Conservation (phyloP, 2,329 filamentous ascomycete genomes). For the Phoma sp. region DNA sequence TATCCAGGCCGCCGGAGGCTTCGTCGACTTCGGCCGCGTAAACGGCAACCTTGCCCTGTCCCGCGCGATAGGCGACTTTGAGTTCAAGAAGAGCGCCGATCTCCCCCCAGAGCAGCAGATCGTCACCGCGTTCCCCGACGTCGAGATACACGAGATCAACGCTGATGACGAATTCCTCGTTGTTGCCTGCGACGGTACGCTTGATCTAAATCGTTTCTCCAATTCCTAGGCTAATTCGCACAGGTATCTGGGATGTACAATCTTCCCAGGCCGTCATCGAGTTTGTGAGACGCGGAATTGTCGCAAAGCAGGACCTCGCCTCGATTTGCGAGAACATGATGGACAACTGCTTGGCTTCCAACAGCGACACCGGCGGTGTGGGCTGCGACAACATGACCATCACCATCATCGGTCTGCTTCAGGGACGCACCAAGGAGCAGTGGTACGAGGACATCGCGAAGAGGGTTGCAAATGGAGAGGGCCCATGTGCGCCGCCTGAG, state of each 20-base stretch:
- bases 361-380: conserved; percentile 96
- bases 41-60: conserved; percentile 98
- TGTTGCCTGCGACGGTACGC: conserved; percentile 54
- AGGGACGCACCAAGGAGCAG: conserved; percentile 92
- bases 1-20: conserved; percentile 93
- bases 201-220: too few species aligned
- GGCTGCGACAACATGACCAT: conserved; percentile 99
- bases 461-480: conserved; percentile 94
- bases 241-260: conserved; percentile 99
- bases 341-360: conserved; percentile 98
- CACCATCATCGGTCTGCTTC: conserved; percentile 85
- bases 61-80: conserved; percentile 97
- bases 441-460: conserved; percentile 97
- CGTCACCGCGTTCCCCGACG: conserved; percentile 94
- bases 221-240: conserved; percentile 15
- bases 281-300: conserved; percentile 95
- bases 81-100: conserved; percentile 99
- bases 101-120: conserved; percentile 98
- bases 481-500: conserved; percentile 97
- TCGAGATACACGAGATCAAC: conserved; percentile 86
- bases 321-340: conserved; percentile 99
- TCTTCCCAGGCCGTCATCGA: conserved; percentile 97
- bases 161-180: conserved; percentile 88
- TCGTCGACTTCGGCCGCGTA: conserved; percentile 97
- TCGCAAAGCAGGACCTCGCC: conserved; percentile 91